Conservation (phyloP, 2,329 filamentous ascomycete genomes). For the Ophiostoma fasciatum region DNA sequence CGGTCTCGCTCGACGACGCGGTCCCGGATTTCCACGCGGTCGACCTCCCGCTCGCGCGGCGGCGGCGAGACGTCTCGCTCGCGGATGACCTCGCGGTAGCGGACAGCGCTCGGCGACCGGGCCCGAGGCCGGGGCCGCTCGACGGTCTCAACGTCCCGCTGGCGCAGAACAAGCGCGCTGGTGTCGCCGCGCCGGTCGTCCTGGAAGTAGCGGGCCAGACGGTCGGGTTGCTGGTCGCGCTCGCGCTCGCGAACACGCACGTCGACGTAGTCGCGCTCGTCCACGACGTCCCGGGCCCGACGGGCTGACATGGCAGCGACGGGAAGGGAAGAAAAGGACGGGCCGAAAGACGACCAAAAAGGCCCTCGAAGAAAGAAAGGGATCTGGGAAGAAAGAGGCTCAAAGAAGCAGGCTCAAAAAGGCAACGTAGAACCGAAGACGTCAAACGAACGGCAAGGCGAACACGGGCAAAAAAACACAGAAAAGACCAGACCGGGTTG, state of each 20-base stretch:
- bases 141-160: conserved; percentile 39
- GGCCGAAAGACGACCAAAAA: background rate
- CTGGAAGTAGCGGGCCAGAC: conserved; percentile 35
- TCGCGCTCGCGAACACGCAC: conserved; percentile 24
- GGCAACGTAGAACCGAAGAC: too few relatives aligned
- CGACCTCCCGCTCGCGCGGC: conserved; percentile 16
- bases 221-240: conserved; percentile 28
- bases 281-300: conserved; percentile 5
- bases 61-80: conserved; percentile 28
- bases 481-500: background rate
- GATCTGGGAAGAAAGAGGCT: background rate
- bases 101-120: conserved; percentile 25
- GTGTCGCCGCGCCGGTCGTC: conserved; percentile 31
- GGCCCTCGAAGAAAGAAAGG: background rate
- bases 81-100: conserved; percentile 28
- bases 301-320: conserved; percentile 6
- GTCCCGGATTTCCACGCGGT: conserved; percentile 17
- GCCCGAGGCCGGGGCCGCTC: conserved; percentile 29
- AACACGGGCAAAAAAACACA: background rate
- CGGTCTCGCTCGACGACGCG: conserved; percentile 20
- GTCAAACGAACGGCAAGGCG: background rate
- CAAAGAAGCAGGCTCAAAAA: too few relatives aligned
- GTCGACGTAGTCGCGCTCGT: conserved; percentile 10
- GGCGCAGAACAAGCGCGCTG: conserved; percentile 37
- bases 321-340: background rate